Conservation (phyloP, 345 rosid genomes). For the Populus alba region DNA sequence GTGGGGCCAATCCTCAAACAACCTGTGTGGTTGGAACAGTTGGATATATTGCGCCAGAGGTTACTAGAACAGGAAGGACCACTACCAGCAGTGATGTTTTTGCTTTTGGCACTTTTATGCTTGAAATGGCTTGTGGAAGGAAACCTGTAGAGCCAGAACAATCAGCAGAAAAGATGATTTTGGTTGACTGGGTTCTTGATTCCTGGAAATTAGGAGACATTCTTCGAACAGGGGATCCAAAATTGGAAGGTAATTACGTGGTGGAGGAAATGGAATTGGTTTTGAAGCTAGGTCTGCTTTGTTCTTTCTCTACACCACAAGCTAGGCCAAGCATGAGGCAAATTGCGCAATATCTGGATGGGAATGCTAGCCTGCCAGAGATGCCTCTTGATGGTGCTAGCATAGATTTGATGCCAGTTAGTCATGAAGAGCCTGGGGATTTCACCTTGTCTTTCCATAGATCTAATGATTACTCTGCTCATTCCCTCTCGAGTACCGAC, state of each 20-base stretch:
- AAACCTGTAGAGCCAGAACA: background rate
- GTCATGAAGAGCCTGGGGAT: background rate
- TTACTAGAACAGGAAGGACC: no score
- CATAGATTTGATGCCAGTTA: background rate
- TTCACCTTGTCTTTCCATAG: no score
- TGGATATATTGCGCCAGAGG: no score
- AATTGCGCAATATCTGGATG: slow-evolving; percentile 2
- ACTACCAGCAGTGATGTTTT: no score
- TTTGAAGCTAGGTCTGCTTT: background rate
- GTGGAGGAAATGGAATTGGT: slow-evolving; percentile 5
- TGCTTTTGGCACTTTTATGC: no score
- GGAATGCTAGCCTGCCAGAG: background rate
- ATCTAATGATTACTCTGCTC: background rate
- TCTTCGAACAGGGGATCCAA: background rate
- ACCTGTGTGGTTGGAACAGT: no score
- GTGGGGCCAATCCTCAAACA: no score
- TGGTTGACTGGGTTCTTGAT: slow-evolving; percentile 2
- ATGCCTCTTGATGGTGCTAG: background rate
- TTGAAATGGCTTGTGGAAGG: no score
- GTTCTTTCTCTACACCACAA: background rate
- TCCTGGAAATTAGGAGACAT: background rate
- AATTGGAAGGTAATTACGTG: background rate
- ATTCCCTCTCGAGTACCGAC: background rate
- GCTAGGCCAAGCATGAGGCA: slow-evolving; percentile 4
- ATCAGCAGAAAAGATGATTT: background rate